A percentile compares a stretch with the other conserved stretches of the same genome.
These are phyloP conservation scores for Wickerhamomyces pijperi DNA, from an alignment of 805 yeast genomes.

Conservation along the genomic window DNA sequence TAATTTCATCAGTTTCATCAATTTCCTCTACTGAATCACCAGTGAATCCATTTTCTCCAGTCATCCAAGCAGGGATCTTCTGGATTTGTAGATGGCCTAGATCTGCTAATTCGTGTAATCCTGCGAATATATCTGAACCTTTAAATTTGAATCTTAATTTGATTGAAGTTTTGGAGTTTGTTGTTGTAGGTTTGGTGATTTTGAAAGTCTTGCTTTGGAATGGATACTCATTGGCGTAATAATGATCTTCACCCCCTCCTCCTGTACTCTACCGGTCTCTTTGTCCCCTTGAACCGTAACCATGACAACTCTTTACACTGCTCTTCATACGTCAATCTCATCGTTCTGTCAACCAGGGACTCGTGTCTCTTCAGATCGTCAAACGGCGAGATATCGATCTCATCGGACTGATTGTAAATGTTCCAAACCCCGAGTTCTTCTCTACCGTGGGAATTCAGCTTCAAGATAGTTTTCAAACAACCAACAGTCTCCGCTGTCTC, in stretches of 20 bases:
- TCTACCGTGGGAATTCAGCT: slow-evolving; percentile 47
- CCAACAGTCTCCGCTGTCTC: slow-evolving; percentile 16
- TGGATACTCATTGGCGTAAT: slow-evolving; percentile 35
- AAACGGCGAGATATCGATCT: slow-evolving; percentile 56
- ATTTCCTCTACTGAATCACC: not conserved
- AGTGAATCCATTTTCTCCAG: slow-evolving; percentile 46
- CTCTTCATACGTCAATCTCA: slow-evolving; percentile 10
- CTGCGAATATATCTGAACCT: slow-evolving; percentile 72
- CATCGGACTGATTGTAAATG: slow-evolving; percentile 51
- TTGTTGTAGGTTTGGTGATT: slow-evolving; percentile 22
- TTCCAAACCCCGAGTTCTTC: slow-evolving; percentile 63
- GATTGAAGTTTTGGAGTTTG: slow-evolving; percentile 8
- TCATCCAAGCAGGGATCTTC: slow-evolving; percentile 63
- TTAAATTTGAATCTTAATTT: slow-evolving; percentile 23
- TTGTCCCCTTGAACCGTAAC: slow-evolving; percentile 37
- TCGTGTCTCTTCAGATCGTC: slow-evolving; percentile 32
- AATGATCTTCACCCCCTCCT: slow-evolving; percentile 8
- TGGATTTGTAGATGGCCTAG: slow-evolving; percentile 37
- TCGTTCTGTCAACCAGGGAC: slow-evolving; percentile 16
- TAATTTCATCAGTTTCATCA: not conserved
- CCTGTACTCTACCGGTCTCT: slow-evolving; percentile 4
- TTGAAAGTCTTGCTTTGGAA: slow-evolving; percentile 46
- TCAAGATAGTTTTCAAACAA: slow-evolving; percentile 33
- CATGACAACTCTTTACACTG: slow-evolving; percentile 33
- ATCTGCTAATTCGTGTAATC: slow-evolving; percentile 57